Evolutionary conservation across 2,329 filamentous ascomycete genomes (phyloP), one percentile per base, ranked within the genome.

Genomic region (Hirsutella rhossiliensis): DNA sequence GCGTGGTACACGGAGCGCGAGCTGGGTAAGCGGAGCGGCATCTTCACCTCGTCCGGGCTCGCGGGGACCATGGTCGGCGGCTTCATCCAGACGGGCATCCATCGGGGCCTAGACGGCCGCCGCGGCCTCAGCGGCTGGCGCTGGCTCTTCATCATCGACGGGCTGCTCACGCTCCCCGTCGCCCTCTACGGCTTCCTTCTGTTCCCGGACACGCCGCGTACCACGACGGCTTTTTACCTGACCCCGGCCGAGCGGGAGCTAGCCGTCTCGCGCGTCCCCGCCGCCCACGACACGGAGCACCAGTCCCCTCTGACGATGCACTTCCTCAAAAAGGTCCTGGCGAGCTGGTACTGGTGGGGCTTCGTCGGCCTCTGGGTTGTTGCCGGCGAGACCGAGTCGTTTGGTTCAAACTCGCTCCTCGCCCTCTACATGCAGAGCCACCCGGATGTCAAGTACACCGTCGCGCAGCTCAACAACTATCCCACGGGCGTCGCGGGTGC

Each of bases 131-230:
- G 66, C 0, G 80, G 80, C 7, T 86, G 80, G 80, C 65, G 77
- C 3, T 83, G 78, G 80, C 65, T 84, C 0, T 85, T 85, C 60
- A 80, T 85, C 34, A 75, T 85, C 11, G 81, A 86, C 54, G 82
- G 82, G 2, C 64, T 72, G 1, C 68, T 65, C 2, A 64, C 62
- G 4, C 49, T 64, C 2, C 59, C 61, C 1, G 52, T 65, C 6
- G 62, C 62, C 2, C 15, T 62, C 0, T 60, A 60, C 11, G 61
- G 61, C 13, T 55, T 60, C 52, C 43, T 63, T 23, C 51, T 64
- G 37, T 64, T 65, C 39, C 62, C 62, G 1, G 61, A 64, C 17
- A 74, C 47, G 54, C 73, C 60, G 0, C 67, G 68, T 19, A 73
- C 72, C 0, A 62, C 70, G 1, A 61, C 62, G 1, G 67, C 67